Evolutionary conservation across 768 basidiomycete species (phyloP).

Genomic region (Rhizopogon vesiculosus): DNA sequence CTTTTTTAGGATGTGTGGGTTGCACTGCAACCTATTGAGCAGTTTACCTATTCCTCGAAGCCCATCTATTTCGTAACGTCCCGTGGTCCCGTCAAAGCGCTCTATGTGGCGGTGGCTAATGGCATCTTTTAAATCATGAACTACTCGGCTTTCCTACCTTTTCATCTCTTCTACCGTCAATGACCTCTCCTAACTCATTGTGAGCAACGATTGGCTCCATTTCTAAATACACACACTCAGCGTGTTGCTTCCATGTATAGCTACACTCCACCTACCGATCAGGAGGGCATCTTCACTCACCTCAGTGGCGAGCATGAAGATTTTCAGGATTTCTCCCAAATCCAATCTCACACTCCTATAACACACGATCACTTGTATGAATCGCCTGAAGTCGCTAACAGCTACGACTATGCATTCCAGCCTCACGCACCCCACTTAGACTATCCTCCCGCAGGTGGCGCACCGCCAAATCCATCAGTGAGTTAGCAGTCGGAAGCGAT

Average conservation of each 20-base stretch:
- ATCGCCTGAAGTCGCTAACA: not conserved
- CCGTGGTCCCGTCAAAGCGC: slow-evolving; percentile 14
- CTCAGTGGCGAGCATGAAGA: not conserved
- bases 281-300: not conserved
- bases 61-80: slow-evolving; percentile 16
- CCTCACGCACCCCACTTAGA: not conserved
- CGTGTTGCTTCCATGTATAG: not conserved
- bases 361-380: not conserved
- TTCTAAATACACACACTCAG: not conserved
- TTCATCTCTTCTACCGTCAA: not conserved
- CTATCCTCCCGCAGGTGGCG: not conserved
- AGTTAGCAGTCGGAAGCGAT: not conserved
- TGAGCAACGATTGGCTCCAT: not conserved
- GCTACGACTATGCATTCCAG: not conserved
- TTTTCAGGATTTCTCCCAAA: not conserved
- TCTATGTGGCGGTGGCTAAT: slow-evolving; percentile 7
- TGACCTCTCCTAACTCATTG: not conserved
- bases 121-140: slow-evolving; percentile 17
- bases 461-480: not conserved
- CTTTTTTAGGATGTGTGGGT: slow-evolving; percentile 2
- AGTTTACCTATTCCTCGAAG: not conserved
- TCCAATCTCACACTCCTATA: not conserved
- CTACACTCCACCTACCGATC: not conserved
- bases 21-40: slow-evolving; percentile 15
- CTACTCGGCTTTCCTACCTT: slow-evolving; percentile 5